Conservation (phyloP, 345 rosid species). For the Ceriops decandra region DNA sequence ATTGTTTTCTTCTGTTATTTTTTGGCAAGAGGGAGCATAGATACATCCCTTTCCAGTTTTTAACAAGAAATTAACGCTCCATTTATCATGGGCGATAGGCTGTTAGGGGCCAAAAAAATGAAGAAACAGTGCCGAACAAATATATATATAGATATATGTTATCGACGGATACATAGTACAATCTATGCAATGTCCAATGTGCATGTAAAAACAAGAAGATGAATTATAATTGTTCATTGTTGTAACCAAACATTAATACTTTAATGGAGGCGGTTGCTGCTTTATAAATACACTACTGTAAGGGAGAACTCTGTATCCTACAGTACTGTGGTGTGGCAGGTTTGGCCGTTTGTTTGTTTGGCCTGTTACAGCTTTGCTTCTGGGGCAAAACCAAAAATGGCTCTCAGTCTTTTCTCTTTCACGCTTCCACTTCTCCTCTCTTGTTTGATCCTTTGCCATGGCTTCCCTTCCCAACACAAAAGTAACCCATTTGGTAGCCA, state of each 20-base stretch:
- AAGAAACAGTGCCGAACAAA: no score
- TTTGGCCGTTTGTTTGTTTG: slow-evolving; percentile 27
- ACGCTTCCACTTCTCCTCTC: slow-evolving; percentile 27
- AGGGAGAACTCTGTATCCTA: slow-evolving; percentile 25
- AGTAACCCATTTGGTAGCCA: slow-evolving; percentile 23
- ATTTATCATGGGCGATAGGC: no score
- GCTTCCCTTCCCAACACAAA: slow-evolving; percentile 32
- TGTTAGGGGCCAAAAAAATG: no score
- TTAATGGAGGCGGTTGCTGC: slow-evolving; percentile 30
- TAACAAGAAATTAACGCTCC: no score
- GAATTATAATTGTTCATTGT: slow-evolving; percentile 11
- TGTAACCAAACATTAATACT: slow-evolving; percentile 13
- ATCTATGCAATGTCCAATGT: no score
- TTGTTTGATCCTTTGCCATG: slow-evolving; percentile 44
- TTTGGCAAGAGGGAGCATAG: not conserved
- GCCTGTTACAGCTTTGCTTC: slow-evolving; percentile 2
- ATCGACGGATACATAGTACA: no score
- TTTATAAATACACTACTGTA: slow-evolving; percentile 53
- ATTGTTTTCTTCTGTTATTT: slow-evolving; percentile 15
- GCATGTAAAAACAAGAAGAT: no score
- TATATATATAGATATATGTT: no score
- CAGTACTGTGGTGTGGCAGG: slow-evolving; percentile 40
- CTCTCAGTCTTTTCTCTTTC: slow-evolving; percentile 23
- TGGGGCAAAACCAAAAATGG: slow-evolving; percentile 29
- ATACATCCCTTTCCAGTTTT: no score